These are phyloP conservation scores for Pachysandra terminalis DNA, from an alignment of 164 flowering plant species.

Conservation along the genomic window DNA sequence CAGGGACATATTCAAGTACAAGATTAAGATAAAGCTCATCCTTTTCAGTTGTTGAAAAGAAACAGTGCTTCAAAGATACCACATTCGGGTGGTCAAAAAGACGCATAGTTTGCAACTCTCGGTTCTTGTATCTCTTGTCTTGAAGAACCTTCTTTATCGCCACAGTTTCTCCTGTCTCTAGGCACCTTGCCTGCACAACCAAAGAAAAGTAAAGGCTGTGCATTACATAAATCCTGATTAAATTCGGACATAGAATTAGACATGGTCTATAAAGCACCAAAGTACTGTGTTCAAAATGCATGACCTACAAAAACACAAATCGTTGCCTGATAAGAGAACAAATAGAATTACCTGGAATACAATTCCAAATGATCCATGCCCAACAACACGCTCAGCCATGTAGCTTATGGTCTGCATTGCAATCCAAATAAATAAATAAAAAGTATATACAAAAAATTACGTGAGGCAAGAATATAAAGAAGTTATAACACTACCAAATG, in stretches of 20 bases:
- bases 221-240: background rate
- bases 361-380: conserved; percentile 67
- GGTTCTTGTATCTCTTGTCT: conserved; percentile 72
- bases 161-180: conserved; percentile 71
- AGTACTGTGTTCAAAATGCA: background rate
- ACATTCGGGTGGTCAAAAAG: conserved; percentile 64
- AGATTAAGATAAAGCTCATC: conserved; percentile 59
- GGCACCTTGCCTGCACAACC: conserved; percentile 65
- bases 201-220: background rate
- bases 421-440: background rate
- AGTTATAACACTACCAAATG: no score
- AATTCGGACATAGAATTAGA: background rate
- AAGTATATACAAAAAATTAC: background rate
- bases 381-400: conserved; percentile 72
- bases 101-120: conserved; percentile 75
- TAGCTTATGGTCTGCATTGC: conserved; percentile 54
- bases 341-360: conserved; percentile 52
- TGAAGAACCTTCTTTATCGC: conserved; percentile 76
- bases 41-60: conserved; percentile 67
- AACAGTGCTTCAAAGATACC: conserved; percentile 55
- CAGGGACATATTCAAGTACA: conserved; percentile 67
- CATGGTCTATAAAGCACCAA: background rate
- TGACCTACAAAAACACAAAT: background rate
- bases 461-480: no score
- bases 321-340: background rate